Evolutionary conservation across 768 basidiomycete species (phyloP).

Genomic region (Lyophyllum semitale): DNA sequence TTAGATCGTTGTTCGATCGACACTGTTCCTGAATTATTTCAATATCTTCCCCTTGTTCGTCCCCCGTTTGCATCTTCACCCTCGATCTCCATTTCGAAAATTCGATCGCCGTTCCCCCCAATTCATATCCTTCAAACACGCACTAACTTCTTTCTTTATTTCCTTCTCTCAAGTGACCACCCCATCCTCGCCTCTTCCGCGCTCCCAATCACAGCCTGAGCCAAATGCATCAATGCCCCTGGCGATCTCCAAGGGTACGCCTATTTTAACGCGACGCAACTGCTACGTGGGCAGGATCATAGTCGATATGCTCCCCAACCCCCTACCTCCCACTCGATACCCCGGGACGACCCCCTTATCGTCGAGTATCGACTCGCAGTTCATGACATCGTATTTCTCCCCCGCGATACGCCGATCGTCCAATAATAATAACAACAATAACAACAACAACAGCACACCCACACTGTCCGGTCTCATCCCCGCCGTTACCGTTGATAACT

Average conservation of each 20-base stretch:
- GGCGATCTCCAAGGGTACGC: background rate
- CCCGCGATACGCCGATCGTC: background rate
- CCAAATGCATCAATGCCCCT: background rate
- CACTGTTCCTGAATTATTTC: conserved; percentile 7
- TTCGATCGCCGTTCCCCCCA: background rate
- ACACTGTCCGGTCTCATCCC: background rate
- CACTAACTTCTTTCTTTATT: conserved; percentile 5
- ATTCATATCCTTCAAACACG: background rate
- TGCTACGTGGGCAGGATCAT: conserved; percentile 39
- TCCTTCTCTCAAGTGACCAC: too few species aligned
- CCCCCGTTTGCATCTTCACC: background rate
- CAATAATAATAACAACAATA: too few species aligned
- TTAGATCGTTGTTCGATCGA: background rate
- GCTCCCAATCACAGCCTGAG: background rate
- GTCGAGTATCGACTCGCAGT: conserved; percentile 3
- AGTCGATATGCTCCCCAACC: conserved; percentile 58
- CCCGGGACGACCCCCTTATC: conserved; percentile 10
- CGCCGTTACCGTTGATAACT: background rate
- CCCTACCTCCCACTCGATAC: conserved; percentile 23
- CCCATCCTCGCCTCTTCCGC: background rate
- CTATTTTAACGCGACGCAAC: conserved; percentile 5
- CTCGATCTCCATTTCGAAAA: background rate
- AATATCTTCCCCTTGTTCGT: background rate
- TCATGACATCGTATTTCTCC: conserved; percentile 2
- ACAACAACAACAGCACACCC: too few species aligned